phyloP scores from a whole-genome alignment of 2,329 filamentous ascomycete species.

The Aspergillus alliaceus region DNA sequence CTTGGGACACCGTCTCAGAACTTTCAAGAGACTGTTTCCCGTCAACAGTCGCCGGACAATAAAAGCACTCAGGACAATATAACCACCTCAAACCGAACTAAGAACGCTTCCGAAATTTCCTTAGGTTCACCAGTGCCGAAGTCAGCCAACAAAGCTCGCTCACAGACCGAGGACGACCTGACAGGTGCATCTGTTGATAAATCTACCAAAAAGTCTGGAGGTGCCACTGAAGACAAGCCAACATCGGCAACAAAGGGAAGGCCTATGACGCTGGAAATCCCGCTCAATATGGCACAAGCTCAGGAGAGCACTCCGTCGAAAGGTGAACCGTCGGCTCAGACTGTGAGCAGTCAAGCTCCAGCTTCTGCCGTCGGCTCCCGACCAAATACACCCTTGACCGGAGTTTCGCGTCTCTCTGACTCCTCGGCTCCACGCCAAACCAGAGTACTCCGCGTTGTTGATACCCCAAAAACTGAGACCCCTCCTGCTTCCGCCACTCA shows the following conservation, averaged over 20 bases:
- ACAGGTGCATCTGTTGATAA: slow-evolving; percentile 12
- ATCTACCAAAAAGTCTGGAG: slow-evolving; percentile 14
- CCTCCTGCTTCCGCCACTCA: slow-evolving; percentile 30
- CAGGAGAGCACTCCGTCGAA: slow-evolving; percentile 23
- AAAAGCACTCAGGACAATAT: slow-evolving; percentile 20
- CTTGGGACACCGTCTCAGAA: slow-evolving; percentile 31
- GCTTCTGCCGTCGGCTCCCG: slow-evolving; percentile 44
- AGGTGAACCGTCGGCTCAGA: slow-evolving; percentile 22
- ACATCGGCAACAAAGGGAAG: slow-evolving; percentile 24
- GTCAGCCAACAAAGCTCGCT: slow-evolving; percentile 28
- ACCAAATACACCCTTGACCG: slow-evolving; percentile 49
- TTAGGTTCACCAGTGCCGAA: slow-evolving; percentile 43
- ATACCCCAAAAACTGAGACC: slow-evolving; percentile 55
- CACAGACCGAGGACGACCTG: slow-evolving; percentile 23
- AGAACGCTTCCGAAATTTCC: slow-evolving; percentile 39
- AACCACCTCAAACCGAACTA: slow-evolving; percentile 24
- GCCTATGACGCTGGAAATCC: slow-evolving; percentile 35
- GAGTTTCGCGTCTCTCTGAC: slow-evolving; percentile 38
- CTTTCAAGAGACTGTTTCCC: slow-evolving; percentile 22
- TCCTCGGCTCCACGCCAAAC: slow-evolving; percentile 43
- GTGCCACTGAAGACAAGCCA: slow-evolving; percentile 10
- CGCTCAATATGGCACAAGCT: slow-evolving; percentile 19
- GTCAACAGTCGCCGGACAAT: slow-evolving; percentile 28
- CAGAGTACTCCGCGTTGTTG: slow-evolving; percentile 57
- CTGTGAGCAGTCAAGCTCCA: slow-evolving; percentile 24